Evolutionary conservation across 331 rosid species (phyloP), one percentile per base, ranked within the genome.

Genomic region (Prunus yedoensis): DNA sequence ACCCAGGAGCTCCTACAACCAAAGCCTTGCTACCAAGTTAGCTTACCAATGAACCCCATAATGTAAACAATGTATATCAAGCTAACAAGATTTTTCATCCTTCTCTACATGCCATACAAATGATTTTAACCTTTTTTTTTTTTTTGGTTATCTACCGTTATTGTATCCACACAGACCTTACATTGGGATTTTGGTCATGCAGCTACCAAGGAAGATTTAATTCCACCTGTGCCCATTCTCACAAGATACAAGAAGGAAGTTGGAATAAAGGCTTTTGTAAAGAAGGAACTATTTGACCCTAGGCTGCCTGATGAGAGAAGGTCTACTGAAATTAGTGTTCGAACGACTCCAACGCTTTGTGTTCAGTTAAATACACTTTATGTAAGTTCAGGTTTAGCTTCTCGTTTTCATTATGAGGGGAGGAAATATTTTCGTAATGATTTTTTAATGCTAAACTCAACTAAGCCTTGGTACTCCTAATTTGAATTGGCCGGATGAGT

Each of bases 201-300:
- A 95, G 99, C 92, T 77, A 88, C 86, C 88, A 92, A 92, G 85
- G 99, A 95, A 66, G 97, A 95, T 67, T 74, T 95, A 58, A 86
- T 92, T 80, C 99, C 99, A 41, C 99, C 97, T 11, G 89, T 84
- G 74, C 99, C 99, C 52, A 79, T 92, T 79, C 97, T 95, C 77
- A 95, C 99, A 5, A 87, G 99, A 15, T 90, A 90, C 96, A 88
- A 47, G 74, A 95, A 85, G 85, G 99, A 95, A 85, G 90, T 78
- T 78, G 99, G 96, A 85, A 87, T 95, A 86, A 95, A 95, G 86
- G 97, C 99, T 80, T 95, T 95, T 84, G 97, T 95, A 68, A 92
- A 90, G 89, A 95, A 95, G 87, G 99, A 95, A 84, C 83, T 90
- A 13, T 92, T 92, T 90, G 99, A 95, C 77, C 82, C 89, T 59